phyloP scores from a whole-genome alignment of 2,329 filamentous ascomycete species.

The Diplodia seriata region DNA sequence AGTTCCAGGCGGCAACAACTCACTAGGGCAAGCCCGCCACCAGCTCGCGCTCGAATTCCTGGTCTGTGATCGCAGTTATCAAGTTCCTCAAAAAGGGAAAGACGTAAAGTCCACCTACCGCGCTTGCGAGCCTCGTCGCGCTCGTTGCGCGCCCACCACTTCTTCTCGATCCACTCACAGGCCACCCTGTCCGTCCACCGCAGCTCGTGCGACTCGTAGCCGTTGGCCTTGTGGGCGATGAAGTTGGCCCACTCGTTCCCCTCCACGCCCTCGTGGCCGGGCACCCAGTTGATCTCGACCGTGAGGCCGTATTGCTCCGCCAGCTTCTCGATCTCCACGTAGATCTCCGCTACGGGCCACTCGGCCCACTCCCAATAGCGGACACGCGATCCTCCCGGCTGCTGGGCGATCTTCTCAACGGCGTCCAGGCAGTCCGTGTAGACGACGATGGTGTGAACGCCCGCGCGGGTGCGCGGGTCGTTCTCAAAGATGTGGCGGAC shows the following conservation, averaged over 20 bases:
- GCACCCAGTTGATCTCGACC: constrained; percentile 7
- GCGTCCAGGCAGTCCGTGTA: constrained; percentile 2
- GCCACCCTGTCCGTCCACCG: neutral
- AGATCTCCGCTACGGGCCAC: neutral
- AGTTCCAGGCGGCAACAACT: constrained; percentile 72
- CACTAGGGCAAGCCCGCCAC: neutral
- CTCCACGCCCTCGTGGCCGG: neutral
- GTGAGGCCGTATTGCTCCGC: neutral
- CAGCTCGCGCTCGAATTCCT: neutral
- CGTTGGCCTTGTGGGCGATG: neutral
- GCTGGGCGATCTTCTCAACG: neutral
- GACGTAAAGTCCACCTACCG: neutral
- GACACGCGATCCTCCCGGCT: neutral
- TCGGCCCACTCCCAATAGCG: neutral
- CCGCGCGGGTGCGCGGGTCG: neutral
- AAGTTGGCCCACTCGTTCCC: constrained; percentile 8
- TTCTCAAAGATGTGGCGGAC: neutral
- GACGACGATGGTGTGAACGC: constrained; percentile 1
- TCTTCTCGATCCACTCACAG: neutral
- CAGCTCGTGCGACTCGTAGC: neutral
- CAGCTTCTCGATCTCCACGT: neutral
- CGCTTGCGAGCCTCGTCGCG: neutral
- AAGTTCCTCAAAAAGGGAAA: neutral
- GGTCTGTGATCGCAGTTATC: neutral
- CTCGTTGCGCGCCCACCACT: neutral